A percentile compares a stretch with the other conserved stretches of the same genome.
phyloP scores from a whole-genome alignment of 768 basidiomycete genomes.

The Macrolepiota dolichaula region DNA sequence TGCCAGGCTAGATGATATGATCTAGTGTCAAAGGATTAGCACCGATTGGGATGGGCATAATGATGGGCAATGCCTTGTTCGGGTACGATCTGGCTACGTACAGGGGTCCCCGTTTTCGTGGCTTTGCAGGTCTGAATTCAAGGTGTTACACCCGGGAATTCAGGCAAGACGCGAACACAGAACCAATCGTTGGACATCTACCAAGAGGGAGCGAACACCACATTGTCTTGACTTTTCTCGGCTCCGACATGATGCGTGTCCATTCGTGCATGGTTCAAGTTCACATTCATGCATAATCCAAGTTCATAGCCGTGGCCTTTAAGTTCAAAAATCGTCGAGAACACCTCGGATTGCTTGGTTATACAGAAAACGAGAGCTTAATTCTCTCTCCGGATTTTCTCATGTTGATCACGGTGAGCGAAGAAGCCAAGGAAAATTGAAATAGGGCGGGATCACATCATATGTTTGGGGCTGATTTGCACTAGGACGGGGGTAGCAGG shows the following conservation, averaged over 20 bases:
- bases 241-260: not conserved
- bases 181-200: slow-evolving; percentile 14
- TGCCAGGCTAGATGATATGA: not conserved
- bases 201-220: not conserved
- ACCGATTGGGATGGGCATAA: not conserved
- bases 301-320: not conserved
- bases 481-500: slow-evolving; percentile 1
- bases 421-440: slow-evolving; percentile 36
- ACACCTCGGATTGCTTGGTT: slow-evolving; percentile 29
- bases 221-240: not conserved
- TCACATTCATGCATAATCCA: slow-evolving; percentile 10
- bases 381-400: slow-evolving; percentile 35
- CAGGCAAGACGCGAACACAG: slow-evolving; percentile 11
- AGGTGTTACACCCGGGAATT: slow-evolving; percentile 5
- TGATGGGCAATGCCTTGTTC: not conserved
- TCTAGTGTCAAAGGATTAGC: not conserved
- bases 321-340: slow-evolving; percentile 23
- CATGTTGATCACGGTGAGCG: slow-evolving; percentile 33
- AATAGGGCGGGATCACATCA: slow-evolving; percentile 11
- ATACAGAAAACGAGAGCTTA: slow-evolving; percentile 35
- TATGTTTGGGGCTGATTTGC: slow-evolving; percentile 3
- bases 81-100: not conserved
- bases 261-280: slow-evolving; percentile 17
- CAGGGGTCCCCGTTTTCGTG: not conserved
- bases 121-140: not conserved